phyloP scores from a whole-genome alignment of 768 basidiomycete species.

The Lenzites betulinus region DNA sequence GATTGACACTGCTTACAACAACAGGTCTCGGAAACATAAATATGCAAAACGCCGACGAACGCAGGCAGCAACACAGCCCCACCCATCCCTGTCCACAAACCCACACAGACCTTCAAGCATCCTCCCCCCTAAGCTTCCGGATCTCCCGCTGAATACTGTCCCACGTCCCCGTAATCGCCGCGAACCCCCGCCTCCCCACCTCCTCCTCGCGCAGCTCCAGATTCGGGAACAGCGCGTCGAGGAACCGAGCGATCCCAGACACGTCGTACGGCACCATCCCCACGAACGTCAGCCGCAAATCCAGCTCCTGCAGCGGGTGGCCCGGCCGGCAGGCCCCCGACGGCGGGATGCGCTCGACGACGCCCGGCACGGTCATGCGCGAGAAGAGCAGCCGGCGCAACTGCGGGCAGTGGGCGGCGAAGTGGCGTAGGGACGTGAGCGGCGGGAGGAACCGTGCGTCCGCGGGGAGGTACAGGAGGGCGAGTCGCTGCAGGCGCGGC shows the following conservation, averaged over 20 bases:
- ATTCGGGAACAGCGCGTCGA: slow-evolving; percentile 13
- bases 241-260: slow-evolving; percentile 3
- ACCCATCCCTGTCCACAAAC: too few species aligned
- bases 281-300: slow-evolving; percentile 7
- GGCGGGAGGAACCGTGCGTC: not conserved
- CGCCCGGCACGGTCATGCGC: not conserved
- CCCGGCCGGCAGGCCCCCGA: not conserved
- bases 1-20: too few species aligned
- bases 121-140: not conserved
- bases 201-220: slow-evolving; percentile 1
- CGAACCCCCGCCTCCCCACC: not conserved
- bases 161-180: not conserved
- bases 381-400: slow-evolving; percentile 5
- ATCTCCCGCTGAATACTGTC: slow-evolving; percentile 1
- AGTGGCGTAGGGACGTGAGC: slow-evolving; percentile 4
- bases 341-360: too few species aligned
- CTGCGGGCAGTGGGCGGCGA: slow-evolving; percentile 9
- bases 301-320: slow-evolving; percentile 5
- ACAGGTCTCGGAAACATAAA: too few species aligned
- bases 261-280: not conserved
- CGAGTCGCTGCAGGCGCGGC: not conserved
- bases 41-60: too few species aligned
- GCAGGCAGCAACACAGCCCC: too few species aligned
- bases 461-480: not conserved
- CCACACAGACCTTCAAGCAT: too few species aligned